A percentile compares a stretch with the other conserved stretches of the same genome.
Conservation (phyloP, 805 yeast genomes). For the Kurtzmaniella fragi region DNA sequence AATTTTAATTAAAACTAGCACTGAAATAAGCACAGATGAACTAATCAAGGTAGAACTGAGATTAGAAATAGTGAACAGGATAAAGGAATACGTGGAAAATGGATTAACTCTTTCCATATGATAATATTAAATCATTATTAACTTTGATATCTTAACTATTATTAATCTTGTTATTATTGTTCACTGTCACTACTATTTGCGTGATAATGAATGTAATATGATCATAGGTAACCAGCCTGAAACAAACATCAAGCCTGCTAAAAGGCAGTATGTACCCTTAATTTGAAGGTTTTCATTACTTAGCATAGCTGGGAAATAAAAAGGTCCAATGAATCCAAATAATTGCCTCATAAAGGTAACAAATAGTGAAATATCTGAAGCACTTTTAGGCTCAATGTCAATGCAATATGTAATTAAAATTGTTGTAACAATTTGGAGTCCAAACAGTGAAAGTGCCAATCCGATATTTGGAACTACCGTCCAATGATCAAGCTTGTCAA, state of each 20-base stretch:
- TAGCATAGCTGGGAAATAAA: conserved; percentile 21
- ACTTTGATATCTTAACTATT: neutral
- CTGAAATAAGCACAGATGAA: conserved; percentile 6
- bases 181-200: neutral
- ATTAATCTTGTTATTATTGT: neutral
- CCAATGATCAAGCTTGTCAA: conserved; percentile 13
- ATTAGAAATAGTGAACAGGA: conserved; percentile 7
- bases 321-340: conserved; percentile 22
- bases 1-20: conserved; percentile 5
- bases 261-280: conserved; percentile 7
- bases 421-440: conserved; percentile 19
- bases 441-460: conserved; percentile 15
- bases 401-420: conserved; percentile 16
- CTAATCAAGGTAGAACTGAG: conserved; percentile 8
- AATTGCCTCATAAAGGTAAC: conserved; percentile 16
- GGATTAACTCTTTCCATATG: neutral
- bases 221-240: conserved; percentile 3
- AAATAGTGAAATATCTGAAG: conserved; percentile 17
- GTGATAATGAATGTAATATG: neutral
- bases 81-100: conserved; percentile 4
- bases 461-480: conserved; percentile 18
- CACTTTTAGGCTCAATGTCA: conserved; percentile 10
- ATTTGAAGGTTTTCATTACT: conserved; percentile 10
- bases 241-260: conserved; percentile 8
- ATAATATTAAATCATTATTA: neutral